Base-by-base conservation (phyloP, 495 filamentous ascomycete genomes). In the Aspergillus leporis region DNA sequence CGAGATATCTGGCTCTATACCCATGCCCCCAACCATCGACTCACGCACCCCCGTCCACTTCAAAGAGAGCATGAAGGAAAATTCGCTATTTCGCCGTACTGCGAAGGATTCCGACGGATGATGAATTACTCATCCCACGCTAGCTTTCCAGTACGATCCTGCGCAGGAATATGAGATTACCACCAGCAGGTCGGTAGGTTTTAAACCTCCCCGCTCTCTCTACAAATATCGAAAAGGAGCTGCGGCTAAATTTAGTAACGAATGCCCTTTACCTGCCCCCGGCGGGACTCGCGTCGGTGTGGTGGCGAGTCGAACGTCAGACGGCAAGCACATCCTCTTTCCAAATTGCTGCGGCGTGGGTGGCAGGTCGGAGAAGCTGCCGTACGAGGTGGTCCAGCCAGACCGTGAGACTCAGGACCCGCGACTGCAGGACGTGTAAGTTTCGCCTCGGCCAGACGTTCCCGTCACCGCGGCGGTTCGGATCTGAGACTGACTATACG, bases 171-270 rank as follows among this genome's bases (percentile, higher is more conserved):
- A 58, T 16, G 56, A 69, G 34, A 53, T 30, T 25, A 10, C 46
- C 3, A 43, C 53, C 30, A 66, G 61, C 34, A 32, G 30, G 41
- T 49, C 16, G 19, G 64, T 59, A 18, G 57, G 64, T 9, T 66
- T 53, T 25, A 59, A 53, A 55, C 38, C 50, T 2, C 45, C 55
- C 41, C 55, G 64, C 45, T 62, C 61, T 22, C 55, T 66, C 0
- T 69, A 66, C 31, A 69, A 66, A 58, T 69, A 69, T 38, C 56
- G 56, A 4, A 69, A 69, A 65, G 66, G 59, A 21, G 64, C 59
- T 14, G 55, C 57, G 12, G 41, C 19, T 14, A 65, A 66, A 51
- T 51, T 62, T 10, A 60, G 64, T 64, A 62, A 49, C 53, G 25
- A 51, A 0, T 12, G 13, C 25, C 21, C 38, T 16, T 3, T 51